Percentiles rank a stretch among this genome's conserved stretches.
Evolutionary conservation across 2,329 filamentous ascomycete species (phyloP).

Genomic region (Phialemonium atrogriseum): DNA sequence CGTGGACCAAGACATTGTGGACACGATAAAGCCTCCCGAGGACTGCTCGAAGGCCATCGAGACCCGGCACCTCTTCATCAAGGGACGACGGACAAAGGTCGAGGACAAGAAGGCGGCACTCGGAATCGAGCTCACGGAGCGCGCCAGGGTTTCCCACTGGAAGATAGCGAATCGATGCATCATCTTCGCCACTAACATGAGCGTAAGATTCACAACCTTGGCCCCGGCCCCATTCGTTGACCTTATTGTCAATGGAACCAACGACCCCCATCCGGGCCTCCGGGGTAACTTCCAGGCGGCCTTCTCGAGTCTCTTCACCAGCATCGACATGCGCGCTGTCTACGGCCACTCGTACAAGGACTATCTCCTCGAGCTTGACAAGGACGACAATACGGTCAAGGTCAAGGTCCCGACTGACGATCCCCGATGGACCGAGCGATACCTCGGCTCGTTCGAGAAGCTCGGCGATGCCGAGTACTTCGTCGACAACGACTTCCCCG

Average conservation of each 20-base stretch:
- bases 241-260: constrained; percentile 71
- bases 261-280: constrained; percentile 83
- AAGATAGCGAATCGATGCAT: constrained; percentile 88
- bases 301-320: constrained; percentile 68
- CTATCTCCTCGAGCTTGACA: constrained; percentile 74
- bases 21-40: constrained; percentile 60
- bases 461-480: constrained; percentile 72
- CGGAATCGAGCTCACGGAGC: constrained; percentile 70
- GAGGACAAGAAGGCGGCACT: constrained; percentile 77
- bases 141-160: constrained; percentile 81
- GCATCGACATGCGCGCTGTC: constrained; percentile 77
- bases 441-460: constrained; percentile 68
- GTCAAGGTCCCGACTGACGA: constrained; percentile 69
- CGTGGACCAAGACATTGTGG: constrained; percentile 61
- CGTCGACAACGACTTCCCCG: constrained; percentile 84
- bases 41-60: constrained; percentile 55
- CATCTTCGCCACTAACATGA: constrained; percentile 84
- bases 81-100: constrained; percentile 65
- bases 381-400: constrained; percentile 66
- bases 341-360: constrained; percentile 84
- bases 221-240: constrained; percentile 76
- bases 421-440: constrained; percentile 68
- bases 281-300: constrained; percentile 74
- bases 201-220: constrained; percentile 83
- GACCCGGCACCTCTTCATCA: constrained; percentile 64